phyloP scores from a whole-genome alignment of 306 rosid genomes.

The Trichosanthes truncata region DNA sequence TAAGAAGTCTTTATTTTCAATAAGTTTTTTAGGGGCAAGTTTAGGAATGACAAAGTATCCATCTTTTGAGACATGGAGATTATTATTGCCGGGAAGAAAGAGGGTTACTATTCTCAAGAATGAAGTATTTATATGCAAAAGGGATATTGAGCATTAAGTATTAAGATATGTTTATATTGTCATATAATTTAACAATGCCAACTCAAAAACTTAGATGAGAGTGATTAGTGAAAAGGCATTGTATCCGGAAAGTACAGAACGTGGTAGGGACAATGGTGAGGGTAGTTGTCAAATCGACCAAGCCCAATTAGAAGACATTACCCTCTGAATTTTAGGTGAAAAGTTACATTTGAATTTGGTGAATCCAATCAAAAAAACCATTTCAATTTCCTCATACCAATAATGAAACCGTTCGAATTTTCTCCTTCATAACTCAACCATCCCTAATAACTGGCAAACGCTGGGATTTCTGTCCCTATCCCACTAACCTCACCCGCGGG shows the following conservation, averaged over 20 bases:
- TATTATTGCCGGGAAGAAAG: no score
- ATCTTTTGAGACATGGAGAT: no score
- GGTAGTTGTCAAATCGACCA: no score
- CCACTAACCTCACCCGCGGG: neutral
- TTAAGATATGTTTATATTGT: no score
- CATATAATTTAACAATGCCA: no score
- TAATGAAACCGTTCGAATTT: neutral
- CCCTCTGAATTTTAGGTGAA: neutral
- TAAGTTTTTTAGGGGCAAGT: no score
- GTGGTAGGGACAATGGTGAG: neutral
- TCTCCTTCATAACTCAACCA: neutral
- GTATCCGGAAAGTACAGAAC: neutral
- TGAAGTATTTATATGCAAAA: no score
- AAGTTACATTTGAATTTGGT: conserved; percentile 4
- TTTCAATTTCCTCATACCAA: neutral
- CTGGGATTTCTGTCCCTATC: neutral
- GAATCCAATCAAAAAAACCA: neutral
- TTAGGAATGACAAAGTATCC: no score
- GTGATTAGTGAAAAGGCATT: neutral
- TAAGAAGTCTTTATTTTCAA: no score
- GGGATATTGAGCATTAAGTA: no score
- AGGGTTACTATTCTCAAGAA: no score
- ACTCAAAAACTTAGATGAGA: neutral
- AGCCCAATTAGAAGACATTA: neutral
- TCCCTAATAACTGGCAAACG: neutral